A percentile compares a stretch with the other conserved stretches of the same genome.
phyloP scores from a whole-genome alignment of 2,329 filamentous ascomycete genomes.

The Pseudogymnoascus verrucosus region DNA sequence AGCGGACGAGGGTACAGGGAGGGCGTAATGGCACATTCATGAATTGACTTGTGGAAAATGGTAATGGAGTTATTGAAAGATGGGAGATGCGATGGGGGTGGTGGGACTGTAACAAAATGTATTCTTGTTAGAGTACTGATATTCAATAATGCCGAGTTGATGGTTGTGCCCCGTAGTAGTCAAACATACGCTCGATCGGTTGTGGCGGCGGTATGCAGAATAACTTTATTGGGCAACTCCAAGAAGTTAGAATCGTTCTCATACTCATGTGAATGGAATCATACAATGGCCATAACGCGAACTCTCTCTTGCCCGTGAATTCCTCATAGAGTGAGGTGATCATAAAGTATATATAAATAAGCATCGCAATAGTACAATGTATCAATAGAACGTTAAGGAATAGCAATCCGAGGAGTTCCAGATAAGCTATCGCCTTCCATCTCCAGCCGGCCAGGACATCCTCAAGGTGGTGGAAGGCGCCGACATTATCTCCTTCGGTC shows the following conservation, averaged over 20 bases:
- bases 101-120: neutral
- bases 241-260: neutral
- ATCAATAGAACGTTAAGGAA: too few relatives aligned
- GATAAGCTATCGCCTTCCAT: neutral
- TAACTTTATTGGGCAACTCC: neutral
- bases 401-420: neutral
- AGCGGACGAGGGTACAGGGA: neutral
- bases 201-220: neutral
- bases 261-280: neutral
- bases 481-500: neutral
- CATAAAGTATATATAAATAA: too few relatives aligned
- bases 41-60: neutral
- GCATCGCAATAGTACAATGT: too few relatives aligned
- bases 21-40: neutral
- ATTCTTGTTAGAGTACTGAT: neutral
- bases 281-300: too few relatives aligned
- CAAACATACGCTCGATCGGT: neutral
- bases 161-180: too few relatives aligned
- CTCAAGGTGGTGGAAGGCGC: neutral
- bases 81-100: neutral
- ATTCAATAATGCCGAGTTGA: neutral
- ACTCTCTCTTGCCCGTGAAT: too few relatives aligned
- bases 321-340: too few relatives aligned
- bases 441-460: neutral
- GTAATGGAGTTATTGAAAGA: neutral